Conservation (phyloP, 2,329 filamentous ascomycete genomes). For the Seiridium cupressi region DNA sequence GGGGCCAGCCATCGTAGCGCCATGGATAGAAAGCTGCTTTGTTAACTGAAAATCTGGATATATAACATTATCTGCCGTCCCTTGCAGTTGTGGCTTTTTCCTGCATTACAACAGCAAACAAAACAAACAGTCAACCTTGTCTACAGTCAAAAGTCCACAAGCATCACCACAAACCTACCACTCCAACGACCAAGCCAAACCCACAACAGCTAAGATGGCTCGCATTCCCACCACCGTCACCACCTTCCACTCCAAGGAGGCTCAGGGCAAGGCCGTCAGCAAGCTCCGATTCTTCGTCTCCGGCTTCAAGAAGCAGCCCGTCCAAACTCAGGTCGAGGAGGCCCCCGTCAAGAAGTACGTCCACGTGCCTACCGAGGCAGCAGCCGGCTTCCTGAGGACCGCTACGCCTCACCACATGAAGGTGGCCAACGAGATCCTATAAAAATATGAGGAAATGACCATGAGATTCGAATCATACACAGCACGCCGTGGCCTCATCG, state of each 20-base stretch:
- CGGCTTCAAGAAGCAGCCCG: background rate
- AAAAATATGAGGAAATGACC: slow-evolving; percentile 4
- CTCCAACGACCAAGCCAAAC: background rate
- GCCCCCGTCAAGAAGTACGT: slow-evolving; percentile 8
- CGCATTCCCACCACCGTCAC: slow-evolving; percentile 1
- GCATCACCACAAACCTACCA: background rate
- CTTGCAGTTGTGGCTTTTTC: background rate
- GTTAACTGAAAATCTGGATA: background rate
- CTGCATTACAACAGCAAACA: background rate
- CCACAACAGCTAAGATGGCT: background rate
- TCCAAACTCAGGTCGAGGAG: background rate
- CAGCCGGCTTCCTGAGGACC: slow-evolving; percentile 38
- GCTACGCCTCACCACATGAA: slow-evolving; percentile 38
- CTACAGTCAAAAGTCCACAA: background rate
- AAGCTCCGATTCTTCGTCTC: background rate
- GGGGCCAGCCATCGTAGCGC: too few species aligned
- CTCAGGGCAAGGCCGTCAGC: background rate
- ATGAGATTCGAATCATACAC: too few species aligned
- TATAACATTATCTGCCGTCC: background rate
- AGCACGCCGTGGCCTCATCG: too few species aligned
- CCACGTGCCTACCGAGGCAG: slow-evolving; percentile 39
- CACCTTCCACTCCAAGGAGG: slow-evolving; percentile 3
- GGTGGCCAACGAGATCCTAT: slow-evolving; percentile 32
- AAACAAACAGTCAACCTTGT: background rate
- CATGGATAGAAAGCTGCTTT: too few species aligned